These are phyloP conservation scores for Calonectria crousiana DNA, from an alignment of 2,329 filamentous ascomycete genomes.

Conservation along the genomic window DNA sequence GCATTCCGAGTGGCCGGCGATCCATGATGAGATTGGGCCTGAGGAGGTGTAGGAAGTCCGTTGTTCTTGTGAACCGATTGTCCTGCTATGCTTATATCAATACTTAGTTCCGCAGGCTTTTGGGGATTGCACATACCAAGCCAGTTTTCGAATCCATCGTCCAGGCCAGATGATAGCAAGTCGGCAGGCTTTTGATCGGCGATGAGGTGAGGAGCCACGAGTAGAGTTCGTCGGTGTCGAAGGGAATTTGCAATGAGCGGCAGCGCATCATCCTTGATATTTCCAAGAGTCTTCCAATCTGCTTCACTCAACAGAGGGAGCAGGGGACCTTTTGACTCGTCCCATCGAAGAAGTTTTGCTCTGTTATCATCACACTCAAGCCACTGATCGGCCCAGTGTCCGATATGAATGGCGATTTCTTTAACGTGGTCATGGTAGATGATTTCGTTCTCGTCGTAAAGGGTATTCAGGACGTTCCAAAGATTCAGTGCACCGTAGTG, in stretches of 20 bases:
- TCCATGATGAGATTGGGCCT: slow-evolving; percentile 32
- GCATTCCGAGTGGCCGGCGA: slow-evolving; percentile 36
- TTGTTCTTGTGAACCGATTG: slow-evolving; percentile 41
- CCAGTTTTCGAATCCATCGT: slow-evolving; percentile 50
- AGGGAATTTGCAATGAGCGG: slow-evolving; percentile 49
- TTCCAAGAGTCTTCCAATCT: slow-evolving; percentile 47
- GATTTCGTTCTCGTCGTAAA: slow-evolving; percentile 55
- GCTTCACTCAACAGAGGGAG: slow-evolving; percentile 42
- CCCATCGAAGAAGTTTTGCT: slow-evolving; percentile 48
- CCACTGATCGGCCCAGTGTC: slow-evolving; percentile 55
- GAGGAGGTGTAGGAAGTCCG: slow-evolving; percentile 47
- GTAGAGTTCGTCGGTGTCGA: slow-evolving; percentile 45
- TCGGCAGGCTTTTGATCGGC: slow-evolving; percentile 37
- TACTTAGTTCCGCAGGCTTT: neutral
- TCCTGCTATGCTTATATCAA: slow-evolving; percentile 44
- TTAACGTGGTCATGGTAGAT: slow-evolving; percentile 45
- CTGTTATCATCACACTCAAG: slow-evolving; percentile 44
- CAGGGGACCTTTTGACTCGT: slow-evolving; percentile 41
- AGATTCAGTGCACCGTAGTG: slow-evolving; percentile 61
- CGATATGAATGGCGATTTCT: slow-evolving; percentile 44
- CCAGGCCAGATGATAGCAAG: slow-evolving; percentile 42
- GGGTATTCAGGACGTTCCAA: slow-evolving; percentile 58
- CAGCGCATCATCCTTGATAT: slow-evolving; percentile 46
- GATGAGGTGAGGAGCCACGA: slow-evolving; percentile 34
- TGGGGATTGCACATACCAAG: slow-evolving; percentile 45